phyloP scores from a whole-genome alignment of 495 filamentous ascomycete species.

The Platismatia glauca region DNA sequence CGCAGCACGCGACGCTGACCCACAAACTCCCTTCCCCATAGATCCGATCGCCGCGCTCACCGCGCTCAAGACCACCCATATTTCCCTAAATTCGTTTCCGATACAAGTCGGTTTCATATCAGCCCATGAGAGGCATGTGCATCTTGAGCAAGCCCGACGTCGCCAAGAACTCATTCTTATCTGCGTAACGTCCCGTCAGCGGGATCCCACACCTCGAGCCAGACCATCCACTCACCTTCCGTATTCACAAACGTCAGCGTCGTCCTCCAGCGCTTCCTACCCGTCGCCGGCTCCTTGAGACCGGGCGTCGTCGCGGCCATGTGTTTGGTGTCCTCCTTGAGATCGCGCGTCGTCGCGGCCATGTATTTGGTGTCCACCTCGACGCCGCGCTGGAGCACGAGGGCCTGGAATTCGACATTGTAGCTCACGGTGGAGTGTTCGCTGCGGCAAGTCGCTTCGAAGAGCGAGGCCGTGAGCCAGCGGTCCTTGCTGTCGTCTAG shows the following conservation, averaged over 20 bases:
- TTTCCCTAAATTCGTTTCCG: not conserved
- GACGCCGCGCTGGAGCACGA: constrained; percentile 5
- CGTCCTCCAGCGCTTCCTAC: not conserved
- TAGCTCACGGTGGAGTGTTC: not conserved
- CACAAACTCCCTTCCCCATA: too few relatives aligned
- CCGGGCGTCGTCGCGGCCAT: constrained; percentile 29
- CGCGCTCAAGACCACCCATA: not conserved
- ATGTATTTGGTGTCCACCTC: constrained; percentile 18
- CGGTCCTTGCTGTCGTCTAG: constrained; percentile 3
- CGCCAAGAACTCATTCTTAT: not conserved
- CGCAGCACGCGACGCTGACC: too few relatives aligned
- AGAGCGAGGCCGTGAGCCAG: constrained; percentile 16
- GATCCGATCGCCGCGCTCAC: too few relatives aligned
- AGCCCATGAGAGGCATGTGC: not conserved
- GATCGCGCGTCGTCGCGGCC: constrained; percentile 30
- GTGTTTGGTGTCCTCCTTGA: constrained; percentile 15
- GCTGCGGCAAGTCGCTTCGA: not conserved
- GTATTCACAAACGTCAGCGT: not conserved
- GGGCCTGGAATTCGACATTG: constrained; percentile 6
- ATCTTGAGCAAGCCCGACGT: not conserved
- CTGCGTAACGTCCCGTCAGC: not conserved
- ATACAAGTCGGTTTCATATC: not conserved
- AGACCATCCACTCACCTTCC: constrained; percentile 1
- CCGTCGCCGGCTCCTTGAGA: not conserved
- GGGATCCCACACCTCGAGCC: not conserved